These are phyloP conservation scores for Breviolum minutum DNA, from an alignment of 73 alveolate species.

Conservation along the genomic window DNA sequence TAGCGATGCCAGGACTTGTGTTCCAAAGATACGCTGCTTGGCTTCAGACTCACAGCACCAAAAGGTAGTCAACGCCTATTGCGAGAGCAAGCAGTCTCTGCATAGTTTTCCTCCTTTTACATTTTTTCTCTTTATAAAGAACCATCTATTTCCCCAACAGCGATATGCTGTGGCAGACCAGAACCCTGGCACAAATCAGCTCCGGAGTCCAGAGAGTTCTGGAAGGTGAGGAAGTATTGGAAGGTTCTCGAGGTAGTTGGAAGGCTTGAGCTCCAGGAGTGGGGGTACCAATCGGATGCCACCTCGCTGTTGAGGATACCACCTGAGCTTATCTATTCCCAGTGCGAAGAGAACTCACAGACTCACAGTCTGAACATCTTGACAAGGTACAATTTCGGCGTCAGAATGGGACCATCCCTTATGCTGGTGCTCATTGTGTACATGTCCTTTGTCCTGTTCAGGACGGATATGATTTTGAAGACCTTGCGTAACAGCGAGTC, in stretches of 20 bases:
- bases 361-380: background rate
- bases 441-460: slow-evolving; percentile 48
- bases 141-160: no score
- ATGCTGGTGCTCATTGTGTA: slow-evolving; percentile 68
- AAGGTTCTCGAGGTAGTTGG: no score
- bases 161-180: no score
- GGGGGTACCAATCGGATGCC: background rate
- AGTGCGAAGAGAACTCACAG: background rate
- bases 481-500: no score
- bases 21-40: background rate
- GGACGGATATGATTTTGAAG: background rate
- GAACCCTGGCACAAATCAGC: no score
- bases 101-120: background rate
- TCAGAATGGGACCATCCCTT: slow-evolving; percentile 70
- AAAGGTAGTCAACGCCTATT: background rate
- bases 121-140: no score
- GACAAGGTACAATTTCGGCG: slow-evolving; percentile 80
- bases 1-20: background rate
- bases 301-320: background rate
- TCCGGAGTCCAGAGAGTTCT: no score
- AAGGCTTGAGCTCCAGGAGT: no score
- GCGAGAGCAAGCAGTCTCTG: background rate
- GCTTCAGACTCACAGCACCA: background rate
- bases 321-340: background rate
- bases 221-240: no score